Evolutionary conservation across 768 basidiomycete species (phyloP).

Genomic region (Agrocybe pediades): DNA sequence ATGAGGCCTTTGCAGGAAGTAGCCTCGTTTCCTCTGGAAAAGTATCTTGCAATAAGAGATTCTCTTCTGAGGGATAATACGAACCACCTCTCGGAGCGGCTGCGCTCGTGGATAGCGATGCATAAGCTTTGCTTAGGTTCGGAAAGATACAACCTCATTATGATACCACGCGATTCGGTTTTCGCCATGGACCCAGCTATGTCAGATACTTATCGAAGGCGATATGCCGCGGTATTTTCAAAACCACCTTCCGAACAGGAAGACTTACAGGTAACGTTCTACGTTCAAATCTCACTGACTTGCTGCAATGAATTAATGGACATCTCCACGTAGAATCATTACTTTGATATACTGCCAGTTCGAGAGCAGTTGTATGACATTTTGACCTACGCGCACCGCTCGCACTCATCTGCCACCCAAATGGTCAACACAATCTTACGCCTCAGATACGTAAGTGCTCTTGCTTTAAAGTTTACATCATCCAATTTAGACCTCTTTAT

Average conservation of each 20-base stretch:
- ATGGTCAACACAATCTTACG: slow-evolving; percentile 60
- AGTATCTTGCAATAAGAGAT: slow-evolving; percentile 52
- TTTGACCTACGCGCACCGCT: slow-evolving; percentile 64
- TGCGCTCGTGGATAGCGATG: slow-evolving; percentile 55
- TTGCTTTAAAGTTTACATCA: not conserved
- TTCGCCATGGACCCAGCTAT: slow-evolving; percentile 51
- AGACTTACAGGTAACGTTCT: slow-evolving; percentile 18
- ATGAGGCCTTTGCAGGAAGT: slow-evolving; percentile 61
- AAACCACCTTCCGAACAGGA: slow-evolving; percentile 15
- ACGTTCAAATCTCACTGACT: not conserved
- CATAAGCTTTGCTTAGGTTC: slow-evolving; percentile 68
- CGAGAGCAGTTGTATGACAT: slow-evolving; percentile 70
- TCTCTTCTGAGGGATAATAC: slow-evolving; percentile 45
- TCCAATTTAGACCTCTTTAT: not conserved
- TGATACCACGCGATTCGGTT: slow-evolving; percentile 61
- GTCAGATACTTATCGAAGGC: slow-evolving; percentile 48
- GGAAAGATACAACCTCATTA: slow-evolving; percentile 53
- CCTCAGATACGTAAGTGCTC: slow-evolving; percentile 57
- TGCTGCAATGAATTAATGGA: not conserved
- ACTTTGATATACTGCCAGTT: slow-evolving; percentile 67
- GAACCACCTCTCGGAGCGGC: slow-evolving; percentile 34
- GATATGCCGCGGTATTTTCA: slow-evolving; percentile 20
- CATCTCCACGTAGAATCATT: slow-evolving; percentile 17
- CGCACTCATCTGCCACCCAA: slow-evolving; percentile 51
- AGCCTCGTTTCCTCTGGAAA: slow-evolving; percentile 54